phyloP scores from a whole-genome alignment of 148 eudicot species.

The Rheum nobile region DNA sequence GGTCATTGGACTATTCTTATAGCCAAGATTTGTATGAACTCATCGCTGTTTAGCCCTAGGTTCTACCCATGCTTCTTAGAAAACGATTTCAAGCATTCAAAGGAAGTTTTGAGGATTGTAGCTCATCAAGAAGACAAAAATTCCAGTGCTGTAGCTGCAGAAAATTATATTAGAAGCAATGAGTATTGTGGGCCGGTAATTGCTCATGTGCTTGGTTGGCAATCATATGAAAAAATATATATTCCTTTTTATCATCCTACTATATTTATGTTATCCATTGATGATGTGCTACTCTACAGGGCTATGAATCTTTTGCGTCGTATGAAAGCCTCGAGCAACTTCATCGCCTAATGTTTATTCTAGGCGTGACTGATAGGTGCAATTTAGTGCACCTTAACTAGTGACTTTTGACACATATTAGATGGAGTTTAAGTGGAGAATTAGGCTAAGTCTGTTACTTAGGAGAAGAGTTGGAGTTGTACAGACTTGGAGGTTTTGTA shows the following conservation, averaged over 20 bases:
- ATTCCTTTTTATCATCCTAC: background rate
- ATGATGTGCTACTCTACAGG: conserved; percentile 26
- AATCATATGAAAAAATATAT: conserved; percentile 2
- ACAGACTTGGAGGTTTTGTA: too few relatives aligned
- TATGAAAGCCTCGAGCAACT: conserved; percentile 80
- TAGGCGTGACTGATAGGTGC: too few relatives aligned
- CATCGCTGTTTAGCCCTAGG: conserved; percentile 31
- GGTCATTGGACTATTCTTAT: conserved; percentile 57
- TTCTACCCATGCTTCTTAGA: conserved; percentile 49
- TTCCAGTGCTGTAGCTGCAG: conserved; percentile 12
- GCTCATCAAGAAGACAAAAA: conserved; percentile 12
- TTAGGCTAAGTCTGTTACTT: too few relatives aligned
- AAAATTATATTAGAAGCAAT: background rate
- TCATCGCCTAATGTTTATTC: conserved; percentile 59
- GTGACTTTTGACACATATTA: too few relatives aligned
- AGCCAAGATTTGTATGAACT: conserved; percentile 58
- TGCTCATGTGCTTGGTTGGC: background rate
- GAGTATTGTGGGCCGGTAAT: background rate
- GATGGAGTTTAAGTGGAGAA: too few relatives aligned
- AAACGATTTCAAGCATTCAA: conserved; percentile 5
- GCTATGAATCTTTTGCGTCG: conserved; percentile 61
- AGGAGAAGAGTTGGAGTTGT: too few relatives aligned
- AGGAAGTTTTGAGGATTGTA: background rate
- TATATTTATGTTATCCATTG: background rate
- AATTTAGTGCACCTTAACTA: too few relatives aligned